Base-by-base conservation (phyloP, 2,329 filamentous ascomycete species). In the Fusarium nygamai region DNA sequence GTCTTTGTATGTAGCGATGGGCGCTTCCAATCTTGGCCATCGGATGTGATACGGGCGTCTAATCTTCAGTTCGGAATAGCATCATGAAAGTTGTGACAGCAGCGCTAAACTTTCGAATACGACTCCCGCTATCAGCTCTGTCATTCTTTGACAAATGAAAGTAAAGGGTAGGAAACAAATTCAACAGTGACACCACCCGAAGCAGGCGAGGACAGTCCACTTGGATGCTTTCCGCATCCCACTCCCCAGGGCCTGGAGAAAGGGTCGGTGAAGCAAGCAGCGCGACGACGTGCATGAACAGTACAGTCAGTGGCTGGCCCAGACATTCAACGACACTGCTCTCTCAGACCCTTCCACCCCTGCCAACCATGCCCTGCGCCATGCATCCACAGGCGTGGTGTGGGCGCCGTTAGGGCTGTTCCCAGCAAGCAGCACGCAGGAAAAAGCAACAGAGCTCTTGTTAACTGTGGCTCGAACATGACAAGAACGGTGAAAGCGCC, bases 181-280 rank as follows among this genome's bases (percentile, higher is more conserved):
- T 74, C 64, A 48, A 57, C 51, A 51, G 62, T 67, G 62, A 73
- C 58, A 60, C 39, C 51, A 71, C 53, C 46, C 56, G 31, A 67
- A 61, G 43, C 67, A 67, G 59, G 43, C 69, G 59, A 75, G 46
- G 61, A 65, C 60, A 67, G 66, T 63, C 72, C 68, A 75, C 72
- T 66, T 70, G 67, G 72, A 61, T 69, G 60, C 60, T 66, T 67
- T 73, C 67, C 60, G 59, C 62, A 69, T 75, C 54, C 65, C 65
- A 73, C 65, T 75, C 64, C 61, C 54, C 47, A 67, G 50, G 61
- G 59, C 68, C 68, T 47, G 61, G 48, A 57, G 69, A 73, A 79
- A 80, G 69, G 76, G 79, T 80, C 79, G 79, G 79, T 80, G 79
- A 80, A 72, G 78, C 74, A 79, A 72, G 77, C 74, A 79, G 76